phyloP scores from a whole-genome alignment of 495 filamentous ascomycete species.

The Lasiosphaeria hispida region DNA sequence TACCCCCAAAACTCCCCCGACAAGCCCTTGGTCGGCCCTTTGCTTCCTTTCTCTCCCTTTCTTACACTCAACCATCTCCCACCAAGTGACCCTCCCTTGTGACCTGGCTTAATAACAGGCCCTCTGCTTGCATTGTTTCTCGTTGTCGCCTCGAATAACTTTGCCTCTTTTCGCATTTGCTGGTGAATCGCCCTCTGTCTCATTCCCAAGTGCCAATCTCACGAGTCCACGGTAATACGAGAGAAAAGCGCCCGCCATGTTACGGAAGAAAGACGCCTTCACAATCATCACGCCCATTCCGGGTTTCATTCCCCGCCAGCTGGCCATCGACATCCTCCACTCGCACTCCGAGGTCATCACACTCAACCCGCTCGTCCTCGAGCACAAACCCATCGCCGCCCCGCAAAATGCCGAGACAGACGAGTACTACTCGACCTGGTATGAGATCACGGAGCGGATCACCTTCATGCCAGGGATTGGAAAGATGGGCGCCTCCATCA shows the following conservation, averaged over 20 bases:
- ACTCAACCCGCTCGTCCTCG: constrained; percentile 71
- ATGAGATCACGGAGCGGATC: constrained; percentile 62
- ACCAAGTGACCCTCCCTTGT: neutral
- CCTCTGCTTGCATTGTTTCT: neutral
- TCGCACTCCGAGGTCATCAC: constrained; percentile 71
- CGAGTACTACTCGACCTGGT: constrained; percentile 71
- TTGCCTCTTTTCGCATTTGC: neutral
- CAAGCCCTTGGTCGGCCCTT: neutral
- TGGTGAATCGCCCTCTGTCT: neutral
- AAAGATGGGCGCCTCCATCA: constrained; percentile 56
- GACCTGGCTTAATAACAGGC: neutral
- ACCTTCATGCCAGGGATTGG: constrained; percentile 62
- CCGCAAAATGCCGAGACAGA: constrained; percentile 64
- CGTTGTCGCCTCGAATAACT: neutral
- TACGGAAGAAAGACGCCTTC: constrained; percentile 50
- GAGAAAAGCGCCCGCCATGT: constrained; percentile 29
- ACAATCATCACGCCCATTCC: constrained; percentile 50
- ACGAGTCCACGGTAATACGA: neutral
- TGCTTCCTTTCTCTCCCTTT: constrained; percentile 7
- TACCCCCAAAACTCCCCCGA: constrained; percentile 8
- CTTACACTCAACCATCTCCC: neutral
- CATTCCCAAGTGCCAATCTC: neutral
- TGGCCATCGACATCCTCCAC: constrained; percentile 45
- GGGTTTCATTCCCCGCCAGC: constrained; percentile 47
- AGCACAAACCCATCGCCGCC: constrained; percentile 59